Evolutionary conservation across 1,284 basidiomycete genomes (phyloP), one percentile per base, ranked within the genome.

Genomic region (Trametes sp.): DNA sequence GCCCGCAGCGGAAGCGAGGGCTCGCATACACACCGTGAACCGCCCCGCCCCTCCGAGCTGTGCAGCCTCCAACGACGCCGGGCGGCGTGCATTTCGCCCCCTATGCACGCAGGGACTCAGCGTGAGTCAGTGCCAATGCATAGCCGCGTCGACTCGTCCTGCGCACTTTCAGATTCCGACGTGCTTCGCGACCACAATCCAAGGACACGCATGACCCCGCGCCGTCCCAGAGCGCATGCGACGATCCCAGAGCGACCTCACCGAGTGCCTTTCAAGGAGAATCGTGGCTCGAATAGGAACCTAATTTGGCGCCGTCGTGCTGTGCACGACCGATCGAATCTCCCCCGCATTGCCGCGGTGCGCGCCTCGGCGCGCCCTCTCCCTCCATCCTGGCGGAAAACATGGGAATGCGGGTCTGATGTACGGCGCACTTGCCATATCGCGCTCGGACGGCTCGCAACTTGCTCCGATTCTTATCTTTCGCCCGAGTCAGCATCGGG

Each of bases 61-160:
- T 60, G 59, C 46, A 29, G 36, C 28, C 28, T n/a, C 50, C 35
- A 48, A 46, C 51, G 13, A 21, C 50, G 38, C 42, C n/a, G 4
- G 4, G 14, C 31, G 51, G 48, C 33, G 50, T 46, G 57, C 44
- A 31, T 13, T 48, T 21, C 23, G 33, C 28, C 58, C 44, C 45
- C 44, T 26, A 13, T 36, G 48, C 54, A 52, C 28, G 31, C 29
- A 28, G 41, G n/a, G 54, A 57, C 60, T 56, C 54, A 53, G 35
- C 33, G 26, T 62, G 60, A 62, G 54, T 62, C 60, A 57, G 41
- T 45, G 49, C 42, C 26, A 50, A 53, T 53, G 54, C 60, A 46
- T 41, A 62, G 54, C 46, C 59, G 13, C 19, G 28, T 21, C 59
- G 36, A 60, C 52, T 42, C 59, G 42, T 46, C 51, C 49, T 33